Percentiles rank a stretch among this genome's conserved stretches.
These are phyloP conservation scores for Solanum chacoense DNA, from an alignment of 305 asterid species.

Conservation along the genomic window DNA sequence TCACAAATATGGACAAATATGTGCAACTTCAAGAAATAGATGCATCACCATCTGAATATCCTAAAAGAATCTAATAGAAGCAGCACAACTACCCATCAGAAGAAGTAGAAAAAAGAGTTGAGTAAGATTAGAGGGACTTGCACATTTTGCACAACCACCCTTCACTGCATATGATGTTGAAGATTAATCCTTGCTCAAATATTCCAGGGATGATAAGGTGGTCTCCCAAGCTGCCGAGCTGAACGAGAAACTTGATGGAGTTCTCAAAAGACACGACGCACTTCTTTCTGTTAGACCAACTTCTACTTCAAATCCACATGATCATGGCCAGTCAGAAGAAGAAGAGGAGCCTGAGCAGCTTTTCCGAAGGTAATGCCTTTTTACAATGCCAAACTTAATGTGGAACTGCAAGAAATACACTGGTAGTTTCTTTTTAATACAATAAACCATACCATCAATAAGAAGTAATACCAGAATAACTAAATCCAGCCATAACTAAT, in stretches of 20 bases:
- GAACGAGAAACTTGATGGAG: constrained; percentile 79
- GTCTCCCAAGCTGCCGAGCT: constrained; percentile 73
- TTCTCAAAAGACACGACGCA: constrained; percentile 69
- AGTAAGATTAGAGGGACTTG: background rate
- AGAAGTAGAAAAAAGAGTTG: background rate
- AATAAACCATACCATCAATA: background rate
- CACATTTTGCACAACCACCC: background rate
- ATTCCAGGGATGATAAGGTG: constrained; percentile 61
- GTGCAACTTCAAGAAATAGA: background rate
- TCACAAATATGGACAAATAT: background rate
- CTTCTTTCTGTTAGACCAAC: constrained; percentile 43
- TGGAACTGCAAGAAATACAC: background rate
- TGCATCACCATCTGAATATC: background rate
- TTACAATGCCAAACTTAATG: background rate
- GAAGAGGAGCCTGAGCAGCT: constrained; percentile 91
- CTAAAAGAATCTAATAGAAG: background rate
- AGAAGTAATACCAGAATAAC: background rate
- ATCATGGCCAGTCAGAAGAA: constrained; percentile 49
- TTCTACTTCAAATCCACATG: constrained; percentile 39
- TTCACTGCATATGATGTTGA: background rate
- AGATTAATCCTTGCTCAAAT: background rate
- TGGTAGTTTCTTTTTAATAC: background rate
- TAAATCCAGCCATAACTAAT: background rate
- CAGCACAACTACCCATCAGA: background rate
- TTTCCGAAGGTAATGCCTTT: constrained; percentile 46